Percentiles rank a stretch among this genome's conserved stretches.
phyloP scores from a whole-genome alignment of 176 grass and related monocot species.

The Musa beccarii region DNA sequence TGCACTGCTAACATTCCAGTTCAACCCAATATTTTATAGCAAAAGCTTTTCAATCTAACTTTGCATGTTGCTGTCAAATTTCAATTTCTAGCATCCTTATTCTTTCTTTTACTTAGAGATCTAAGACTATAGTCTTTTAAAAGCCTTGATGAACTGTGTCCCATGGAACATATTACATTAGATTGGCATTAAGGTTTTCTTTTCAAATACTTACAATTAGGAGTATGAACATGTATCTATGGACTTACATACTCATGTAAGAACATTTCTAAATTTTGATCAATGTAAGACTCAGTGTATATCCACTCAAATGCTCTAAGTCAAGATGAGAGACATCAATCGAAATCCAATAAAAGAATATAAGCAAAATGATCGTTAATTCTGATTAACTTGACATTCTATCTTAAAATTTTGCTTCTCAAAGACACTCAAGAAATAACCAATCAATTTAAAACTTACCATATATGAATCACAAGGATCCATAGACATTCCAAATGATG shows the following conservation, averaged over 20 bases:
- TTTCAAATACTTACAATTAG: no score
- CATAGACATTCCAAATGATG: slow-evolving; percentile 25
- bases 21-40: no score
- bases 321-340: background rate
- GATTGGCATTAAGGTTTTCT: no score
- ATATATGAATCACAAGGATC: slow-evolving; percentile 53
- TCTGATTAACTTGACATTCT: background rate
- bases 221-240: background rate
- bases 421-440: background rate
- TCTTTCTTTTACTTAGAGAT: no score
- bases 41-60: no score
- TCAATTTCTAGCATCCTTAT: no score
- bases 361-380: background rate
- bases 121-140: background rate
- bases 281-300: background rate
- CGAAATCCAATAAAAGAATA: background rate
- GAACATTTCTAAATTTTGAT: background rate
- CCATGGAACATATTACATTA: no score
- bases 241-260: background rate
- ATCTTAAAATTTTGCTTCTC: background rate
- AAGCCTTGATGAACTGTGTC: background rate
- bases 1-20: no score
- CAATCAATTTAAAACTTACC: slow-evolving; percentile 23
- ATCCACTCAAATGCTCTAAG: background rate
- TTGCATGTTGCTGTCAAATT: no score